Conservation (phyloP, 306 rosid species). For the Prunus mira region DNA sequence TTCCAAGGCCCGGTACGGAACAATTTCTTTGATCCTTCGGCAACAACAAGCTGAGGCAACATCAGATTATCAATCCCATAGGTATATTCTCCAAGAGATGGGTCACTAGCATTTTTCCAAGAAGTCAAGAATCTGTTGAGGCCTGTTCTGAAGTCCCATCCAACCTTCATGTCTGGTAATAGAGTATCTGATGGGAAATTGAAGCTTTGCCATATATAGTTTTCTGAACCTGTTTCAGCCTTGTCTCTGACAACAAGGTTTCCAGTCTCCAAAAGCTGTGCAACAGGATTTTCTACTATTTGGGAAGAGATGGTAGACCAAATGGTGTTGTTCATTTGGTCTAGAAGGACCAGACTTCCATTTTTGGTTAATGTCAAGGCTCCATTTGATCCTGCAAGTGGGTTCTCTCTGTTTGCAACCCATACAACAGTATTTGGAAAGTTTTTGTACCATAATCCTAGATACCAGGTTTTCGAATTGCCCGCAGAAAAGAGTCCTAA, state of each 20-base stretch:
- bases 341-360: neutral
- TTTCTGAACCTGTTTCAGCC: neutral
- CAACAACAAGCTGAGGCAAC: neutral
- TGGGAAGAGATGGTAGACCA: neutral
- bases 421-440: constrained; percentile 5
- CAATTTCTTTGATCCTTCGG: neutral
- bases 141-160: constrained; percentile 5
- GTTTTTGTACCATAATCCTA: constrained; percentile 25
- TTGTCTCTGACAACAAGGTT: constrained; percentile 35
- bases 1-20: constrained; percentile 18
- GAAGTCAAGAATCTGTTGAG: neutral
- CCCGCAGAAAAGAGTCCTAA: constrained; percentile 16
- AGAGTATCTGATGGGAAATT: too few relatives aligned
- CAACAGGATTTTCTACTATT: constrained; percentile 14
- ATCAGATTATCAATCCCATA: neutral
- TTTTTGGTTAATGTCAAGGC: neutral
- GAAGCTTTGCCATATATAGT: too few relatives aligned
- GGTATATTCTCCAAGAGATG: neutral
- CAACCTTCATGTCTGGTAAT: constrained; percentile 24
- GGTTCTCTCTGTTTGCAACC: constrained; percentile 26
- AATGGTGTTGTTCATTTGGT: neutral
- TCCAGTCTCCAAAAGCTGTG: constrained; percentile 34
- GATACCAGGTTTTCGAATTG: neutral
- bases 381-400: constrained; percentile 1
- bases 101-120: constrained; percentile 5